Base-by-base conservation (phyloP, 768 basidiomycete genomes). In the Hypholoma sublateritium region DNA sequence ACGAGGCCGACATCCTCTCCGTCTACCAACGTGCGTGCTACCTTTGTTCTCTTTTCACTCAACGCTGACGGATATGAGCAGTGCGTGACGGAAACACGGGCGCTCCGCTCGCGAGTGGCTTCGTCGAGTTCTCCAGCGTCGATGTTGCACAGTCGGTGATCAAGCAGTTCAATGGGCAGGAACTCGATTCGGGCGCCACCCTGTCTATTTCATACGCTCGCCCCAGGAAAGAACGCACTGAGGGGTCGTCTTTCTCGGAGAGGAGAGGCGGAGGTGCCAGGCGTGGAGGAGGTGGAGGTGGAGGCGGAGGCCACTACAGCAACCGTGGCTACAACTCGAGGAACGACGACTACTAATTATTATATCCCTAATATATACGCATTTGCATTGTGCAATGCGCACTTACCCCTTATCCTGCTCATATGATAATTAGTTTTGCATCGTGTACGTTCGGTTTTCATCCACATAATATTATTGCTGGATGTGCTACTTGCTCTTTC, bases 111-210 rank as follows among this genome's bases (percentile, higher is more conserved):
- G 68, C 70, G 5, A 69, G 61, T 3, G 83, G 79, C 22, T 88
- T 85, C 70, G 65, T 88, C 54, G 77, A 84, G 58, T 87, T 88
- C 66, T 69, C 59, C 46, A 62, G 67, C 54, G 67, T 76, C 47
- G 71, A 79, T n/a, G 56, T 67, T 4, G 82, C 87, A 7, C 75
- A 75, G 35, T 70, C 77, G 57, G 87, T 80, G 1, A 68, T 85
- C 59, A 62, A 75, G 8, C 65, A 68, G 34, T 63, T 83, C 22
- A 72, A 77, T 62, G 78, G 77, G 44, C 59, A 60, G 12, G 62
- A 68, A 52, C 62, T 74, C 24, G 67, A 54, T 0, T 66, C 72
- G 17, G 81, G 80, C 3, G 65, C 71, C 49, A 56, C 47, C 7
- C 65, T 83, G 53, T 62, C 68, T 19, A 65, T 83, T 56, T 68